Conservation (phyloP, 1,284 basidiomycete species). For the Volvariella surrecta region DNA sequence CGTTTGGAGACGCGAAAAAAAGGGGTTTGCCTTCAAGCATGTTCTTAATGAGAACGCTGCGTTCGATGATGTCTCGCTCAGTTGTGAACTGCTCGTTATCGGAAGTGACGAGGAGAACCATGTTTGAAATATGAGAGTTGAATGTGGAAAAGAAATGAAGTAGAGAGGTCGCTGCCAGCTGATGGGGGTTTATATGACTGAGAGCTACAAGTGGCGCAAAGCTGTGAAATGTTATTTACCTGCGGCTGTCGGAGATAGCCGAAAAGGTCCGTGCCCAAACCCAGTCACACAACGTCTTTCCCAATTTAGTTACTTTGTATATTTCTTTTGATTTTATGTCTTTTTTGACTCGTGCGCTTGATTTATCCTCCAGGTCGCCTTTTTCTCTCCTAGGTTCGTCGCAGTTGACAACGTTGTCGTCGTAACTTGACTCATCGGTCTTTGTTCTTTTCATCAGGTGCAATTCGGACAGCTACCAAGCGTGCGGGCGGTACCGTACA, state of each 20-base stretch:
- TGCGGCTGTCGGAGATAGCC: conserved; percentile 28
- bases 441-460: conserved; percentile 39
- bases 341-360: conserved; percentile 32
- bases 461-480: conserved; percentile 89
- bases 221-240: neutral
- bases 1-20: conserved; percentile 4
- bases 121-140: conserved; percentile 24
- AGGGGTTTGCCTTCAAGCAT: conserved; percentile 88
- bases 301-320: neutral
- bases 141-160: conserved; percentile 10
- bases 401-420: conserved; percentile 8
- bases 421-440: conserved; percentile 9
- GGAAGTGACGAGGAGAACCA: conserved; percentile 85
- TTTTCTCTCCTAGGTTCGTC: conserved; percentile 42
- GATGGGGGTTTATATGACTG: conserved; percentile 10
- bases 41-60: conserved; percentile 96
- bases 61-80: conserved; percentile 92
- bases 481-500: conserved; percentile 87
- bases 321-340: conserved; percentile 23
- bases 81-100: conserved; percentile 95
- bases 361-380: conserved; percentile 25
- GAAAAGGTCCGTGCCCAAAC: conserved; percentile 10
- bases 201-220: neutral
- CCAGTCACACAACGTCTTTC: neutral
- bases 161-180: neutral